These are phyloP conservation scores for Neurospora tetrasperma DNA, from an alignment of 495 filamentous ascomycete genomes.

Conservation along the genomic window DNA sequence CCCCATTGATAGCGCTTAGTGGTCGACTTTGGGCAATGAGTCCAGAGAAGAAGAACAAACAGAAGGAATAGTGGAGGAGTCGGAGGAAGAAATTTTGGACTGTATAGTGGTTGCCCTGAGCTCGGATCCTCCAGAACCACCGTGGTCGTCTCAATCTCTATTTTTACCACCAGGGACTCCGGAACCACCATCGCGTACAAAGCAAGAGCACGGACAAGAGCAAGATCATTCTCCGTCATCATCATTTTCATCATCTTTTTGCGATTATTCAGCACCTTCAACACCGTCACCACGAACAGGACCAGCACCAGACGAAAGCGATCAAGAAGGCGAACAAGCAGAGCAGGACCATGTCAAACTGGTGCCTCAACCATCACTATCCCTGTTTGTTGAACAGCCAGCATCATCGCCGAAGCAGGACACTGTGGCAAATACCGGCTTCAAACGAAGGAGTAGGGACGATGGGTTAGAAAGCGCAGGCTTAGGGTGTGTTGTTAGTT, in stretches of 20 bases:
- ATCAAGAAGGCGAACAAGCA: not conserved
- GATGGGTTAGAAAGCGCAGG: not conserved
- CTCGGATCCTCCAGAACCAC: not conserved
- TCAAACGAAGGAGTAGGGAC: not conserved
- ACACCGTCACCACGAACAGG: not conserved
- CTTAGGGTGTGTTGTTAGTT: not conserved
- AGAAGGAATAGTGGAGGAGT: not conserved
- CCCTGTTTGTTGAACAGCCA: not conserved
- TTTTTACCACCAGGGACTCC: not conserved
- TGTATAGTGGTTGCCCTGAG: not conserved
- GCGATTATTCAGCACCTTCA: not conserved
- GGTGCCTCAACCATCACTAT: not conserved
- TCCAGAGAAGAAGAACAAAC: not conserved
- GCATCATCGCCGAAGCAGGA: not conserved
- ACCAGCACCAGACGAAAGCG: not conserved
- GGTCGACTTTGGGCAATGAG: conserved; percentile 7
- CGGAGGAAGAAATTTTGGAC: not conserved
- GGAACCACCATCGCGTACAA: not conserved
- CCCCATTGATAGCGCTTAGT: conserved; percentile 9
- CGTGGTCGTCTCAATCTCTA: not conserved
- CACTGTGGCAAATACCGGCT: not conserved
- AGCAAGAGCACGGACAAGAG: not conserved
- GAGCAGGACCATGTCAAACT: not conserved
- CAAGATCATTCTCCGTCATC: not conserved
- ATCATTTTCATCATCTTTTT: not conserved